These are phyloP conservation scores for Talaromyces amestolkiae DNA, from an alignment of 2,329 filamentous ascomycete genomes.

Conservation along the genomic window DNA sequence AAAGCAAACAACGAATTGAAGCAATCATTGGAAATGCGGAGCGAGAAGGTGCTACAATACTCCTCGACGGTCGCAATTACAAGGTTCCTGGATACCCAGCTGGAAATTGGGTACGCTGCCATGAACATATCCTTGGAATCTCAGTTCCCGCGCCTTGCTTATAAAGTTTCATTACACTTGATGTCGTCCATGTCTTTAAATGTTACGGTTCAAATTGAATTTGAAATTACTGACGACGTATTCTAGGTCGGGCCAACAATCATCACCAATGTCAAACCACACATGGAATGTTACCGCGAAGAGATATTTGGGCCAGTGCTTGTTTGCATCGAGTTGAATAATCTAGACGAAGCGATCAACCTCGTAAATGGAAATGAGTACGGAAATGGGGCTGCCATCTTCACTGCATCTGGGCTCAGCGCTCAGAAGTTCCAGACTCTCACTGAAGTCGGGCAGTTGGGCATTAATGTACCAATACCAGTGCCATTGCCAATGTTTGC, in stretches of 20 bases:
- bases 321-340: conserved; percentile 59
- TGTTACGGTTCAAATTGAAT: too few species aligned
- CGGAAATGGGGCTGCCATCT: conserved; percentile 65
- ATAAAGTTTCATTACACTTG: too few species aligned
- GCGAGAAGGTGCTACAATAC: conserved; percentile 16
- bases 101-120: neutral
- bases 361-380: conserved; percentile 45
- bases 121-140: too few species aligned
- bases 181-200: too few species aligned
- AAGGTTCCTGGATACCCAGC: conserved; percentile 11
- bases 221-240: too few species aligned
- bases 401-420: conserved; percentile 28
- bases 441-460: conserved; percentile 64
- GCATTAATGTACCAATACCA: conserved; percentile 64
- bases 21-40: conserved; percentile 18
- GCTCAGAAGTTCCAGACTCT: conserved; percentile 27
- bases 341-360: conserved; percentile 61
- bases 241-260: conserved; percentile 48
- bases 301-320: conserved; percentile 68
- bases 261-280: conserved; percentile 62
- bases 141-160: too few species aligned
- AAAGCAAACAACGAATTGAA: conserved; percentile 14
- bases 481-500: too few species aligned
- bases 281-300: conserved; percentile 66
- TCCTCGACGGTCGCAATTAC: conserved; percentile 15